Conservation (phyloP, 2,329 filamentous ascomycete species). For the Triangularia verruculosa region DNA sequence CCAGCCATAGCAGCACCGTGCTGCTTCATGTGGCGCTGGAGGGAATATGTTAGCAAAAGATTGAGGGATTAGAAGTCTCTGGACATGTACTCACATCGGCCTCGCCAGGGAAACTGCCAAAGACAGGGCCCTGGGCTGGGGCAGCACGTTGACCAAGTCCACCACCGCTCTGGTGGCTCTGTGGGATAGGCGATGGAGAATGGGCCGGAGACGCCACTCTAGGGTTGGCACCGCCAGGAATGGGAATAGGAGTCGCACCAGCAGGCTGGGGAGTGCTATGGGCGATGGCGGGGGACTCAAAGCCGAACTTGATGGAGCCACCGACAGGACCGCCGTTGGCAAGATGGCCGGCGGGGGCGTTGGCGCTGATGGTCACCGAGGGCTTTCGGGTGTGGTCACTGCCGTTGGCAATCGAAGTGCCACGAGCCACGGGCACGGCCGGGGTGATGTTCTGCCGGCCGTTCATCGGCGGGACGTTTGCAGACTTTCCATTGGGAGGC, state of each 20-base stretch:
- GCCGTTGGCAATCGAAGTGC: constrained; percentile 67
- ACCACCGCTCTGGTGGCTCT: constrained; percentile 80
- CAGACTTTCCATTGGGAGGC: constrained; percentile 58
- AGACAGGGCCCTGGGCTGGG: constrained; percentile 69
- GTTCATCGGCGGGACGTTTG: constrained; percentile 77
- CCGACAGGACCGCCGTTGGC: constrained; percentile 69
- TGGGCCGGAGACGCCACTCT: constrained; percentile 79
- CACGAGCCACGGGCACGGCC: constrained; percentile 64
- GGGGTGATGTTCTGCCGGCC: constrained; percentile 71
- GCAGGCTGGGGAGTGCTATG: constrained; percentile 64
- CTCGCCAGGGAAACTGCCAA: constrained; percentile 80
- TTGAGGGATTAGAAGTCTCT: neutral
- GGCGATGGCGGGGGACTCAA: constrained; percentile 64
- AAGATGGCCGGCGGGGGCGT: constrained; percentile 70
- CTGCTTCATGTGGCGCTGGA: constrained; percentile 66
- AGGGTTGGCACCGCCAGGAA: constrained; percentile 57
- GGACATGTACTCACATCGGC: constrained; percentile 64
- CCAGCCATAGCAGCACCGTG: constrained; percentile 62
- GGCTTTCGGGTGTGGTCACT: constrained; percentile 78
- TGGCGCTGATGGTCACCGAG: constrained; percentile 87
- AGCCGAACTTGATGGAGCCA: constrained; percentile 76
- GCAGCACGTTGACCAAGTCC: constrained; percentile 69
- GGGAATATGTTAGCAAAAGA: constrained; percentile 15
- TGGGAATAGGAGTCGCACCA: constrained; percentile 57
- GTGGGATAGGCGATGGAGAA: constrained; percentile 90